Evolutionary conservation across 768 basidiomycete species (phyloP).

Genomic region (Fibroporia radiculosa): DNA sequence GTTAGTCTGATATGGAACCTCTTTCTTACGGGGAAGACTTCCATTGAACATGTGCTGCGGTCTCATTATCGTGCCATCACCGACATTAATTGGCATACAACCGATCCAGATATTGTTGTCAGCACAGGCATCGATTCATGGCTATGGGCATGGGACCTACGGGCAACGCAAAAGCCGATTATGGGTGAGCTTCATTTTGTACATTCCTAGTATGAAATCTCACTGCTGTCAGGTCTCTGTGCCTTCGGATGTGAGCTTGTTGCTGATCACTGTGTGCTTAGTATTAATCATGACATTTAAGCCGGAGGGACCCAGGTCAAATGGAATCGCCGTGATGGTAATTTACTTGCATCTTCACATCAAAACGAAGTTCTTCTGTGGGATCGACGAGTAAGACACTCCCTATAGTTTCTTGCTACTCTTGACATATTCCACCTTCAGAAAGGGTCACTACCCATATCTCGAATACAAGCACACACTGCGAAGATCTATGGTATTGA

Average conservation of each 20-base stretch:
- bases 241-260: slow-evolving; percentile 43
- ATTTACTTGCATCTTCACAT: slow-evolving; percentile 87
- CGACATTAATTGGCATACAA: slow-evolving; percentile 95
- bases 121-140: slow-evolving; percentile 93
- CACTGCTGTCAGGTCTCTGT: slow-evolving; percentile 38
- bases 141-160: slow-evolving; percentile 91
- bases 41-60: slow-evolving; percentile 78
- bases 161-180: slow-evolving; percentile 47
- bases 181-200: slow-evolving; percentile 38
- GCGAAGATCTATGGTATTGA: slow-evolving; percentile 97
- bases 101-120: slow-evolving; percentile 76
- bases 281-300: slow-evolving; percentile 18
- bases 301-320: slow-evolving; percentile 93
- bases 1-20: slow-evolving; percentile 87
- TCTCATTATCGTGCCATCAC: slow-evolving; percentile 95
- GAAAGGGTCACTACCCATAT: slow-evolving; percentile 84
- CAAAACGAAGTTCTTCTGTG: slow-evolving; percentile 83
- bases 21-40: slow-evolving; percentile 59
- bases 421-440: slow-evolving; percentile 22
- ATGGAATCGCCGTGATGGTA: slow-evolving; percentile 85
- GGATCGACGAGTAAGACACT: slow-evolving; percentile 70
- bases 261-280: not conserved
- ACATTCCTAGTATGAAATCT: not conserved
- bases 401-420: not conserved
- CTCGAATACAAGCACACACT: slow-evolving; percentile 71